phyloP scores from a whole-genome alignment of 495 filamentous ascomycete genomes.

The Penicillium flavigenum region DNA sequence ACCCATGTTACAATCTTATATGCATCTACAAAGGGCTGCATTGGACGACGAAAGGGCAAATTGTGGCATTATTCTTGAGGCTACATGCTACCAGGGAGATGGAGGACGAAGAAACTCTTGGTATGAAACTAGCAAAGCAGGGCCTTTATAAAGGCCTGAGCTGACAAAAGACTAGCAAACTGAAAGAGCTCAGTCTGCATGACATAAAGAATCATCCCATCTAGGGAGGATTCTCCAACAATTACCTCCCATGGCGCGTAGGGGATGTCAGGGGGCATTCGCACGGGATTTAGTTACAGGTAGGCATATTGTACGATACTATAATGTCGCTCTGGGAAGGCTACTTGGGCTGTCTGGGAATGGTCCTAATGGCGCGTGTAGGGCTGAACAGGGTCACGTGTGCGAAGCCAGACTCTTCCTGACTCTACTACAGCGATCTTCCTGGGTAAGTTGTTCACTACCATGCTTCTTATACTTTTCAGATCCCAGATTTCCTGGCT shows the following conservation, averaged over 20 bases:
- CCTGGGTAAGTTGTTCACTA: background rate
- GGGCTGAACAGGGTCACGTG: conserved; percentile 2
- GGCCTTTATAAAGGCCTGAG: no score
- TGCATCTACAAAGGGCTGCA: background rate
- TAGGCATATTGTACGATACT: background rate
- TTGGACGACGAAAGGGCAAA: background rate
- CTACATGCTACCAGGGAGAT: no score
- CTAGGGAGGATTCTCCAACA: no score
- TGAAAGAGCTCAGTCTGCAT: no score
- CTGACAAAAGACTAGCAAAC: no score
- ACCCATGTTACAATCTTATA: background rate
- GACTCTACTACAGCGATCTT: background rate
- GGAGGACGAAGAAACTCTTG: no score
- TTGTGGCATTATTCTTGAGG: background rate
- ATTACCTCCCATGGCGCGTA: background rate
- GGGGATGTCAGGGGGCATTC: background rate
- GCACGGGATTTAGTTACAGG: background rate
- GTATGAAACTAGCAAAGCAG: no score
- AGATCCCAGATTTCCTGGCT: background rate
- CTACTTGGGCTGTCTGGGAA: background rate
- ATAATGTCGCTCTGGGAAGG: background rate
- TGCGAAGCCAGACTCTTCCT: no score
- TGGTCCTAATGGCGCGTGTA: background rate
- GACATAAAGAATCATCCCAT: no score
- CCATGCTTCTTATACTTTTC: conserved; percentile 1